A percentile compares a stretch with the other conserved stretches of the same genome.
These are phyloP conservation scores for Xylaria sp. DNA, from an alignment of 2,329 filamentous ascomycete genomes.

Conservation along the genomic window DNA sequence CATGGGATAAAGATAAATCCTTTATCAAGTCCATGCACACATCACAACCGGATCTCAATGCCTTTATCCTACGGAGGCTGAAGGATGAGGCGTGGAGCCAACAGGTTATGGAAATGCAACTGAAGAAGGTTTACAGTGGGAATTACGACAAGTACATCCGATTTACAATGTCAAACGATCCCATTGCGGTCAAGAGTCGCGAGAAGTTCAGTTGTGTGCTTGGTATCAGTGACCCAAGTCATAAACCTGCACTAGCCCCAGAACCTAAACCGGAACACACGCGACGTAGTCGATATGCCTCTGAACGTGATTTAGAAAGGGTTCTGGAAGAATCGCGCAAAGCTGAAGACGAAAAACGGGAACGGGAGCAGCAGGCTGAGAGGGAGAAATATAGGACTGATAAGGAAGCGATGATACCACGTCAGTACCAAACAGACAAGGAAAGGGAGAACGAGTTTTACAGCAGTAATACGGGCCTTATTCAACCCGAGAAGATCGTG, in stretches of 20 bases:
- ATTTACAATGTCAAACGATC: constrained; percentile 67
- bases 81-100: constrained; percentile 55
- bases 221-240: constrained; percentile 51
- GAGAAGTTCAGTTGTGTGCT: constrained; percentile 62
- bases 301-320: constrained; percentile 78
- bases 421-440: constrained; percentile 72
- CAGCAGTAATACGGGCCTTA: constrained; percentile 72
- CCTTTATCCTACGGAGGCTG: constrained; percentile 60
- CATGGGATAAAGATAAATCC: constrained; percentile 61
- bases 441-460: constrained; percentile 70
- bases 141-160: constrained; percentile 65
- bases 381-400: constrained; percentile 77
- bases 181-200: constrained; percentile 64
- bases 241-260: constrained; percentile 55
- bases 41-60: constrained; percentile 54
- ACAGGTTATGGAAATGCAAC: constrained; percentile 53
- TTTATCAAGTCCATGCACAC: constrained; percentile 57
- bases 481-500: constrained; percentile 74
- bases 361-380: constrained; percentile 71
- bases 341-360: constrained; percentile 75
- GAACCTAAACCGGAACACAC: constrained; percentile 67
- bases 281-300: constrained; percentile 69
- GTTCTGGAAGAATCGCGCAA: constrained; percentile 77
- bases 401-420: constrained; percentile 79
- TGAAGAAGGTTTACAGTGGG: constrained; percentile 56